Evolutionary conservation across 2,329 filamentous ascomycete genomes (phyloP), one percentile per base, ranked within the genome.

Genomic region (Sporothrix variecibatus): DNA sequence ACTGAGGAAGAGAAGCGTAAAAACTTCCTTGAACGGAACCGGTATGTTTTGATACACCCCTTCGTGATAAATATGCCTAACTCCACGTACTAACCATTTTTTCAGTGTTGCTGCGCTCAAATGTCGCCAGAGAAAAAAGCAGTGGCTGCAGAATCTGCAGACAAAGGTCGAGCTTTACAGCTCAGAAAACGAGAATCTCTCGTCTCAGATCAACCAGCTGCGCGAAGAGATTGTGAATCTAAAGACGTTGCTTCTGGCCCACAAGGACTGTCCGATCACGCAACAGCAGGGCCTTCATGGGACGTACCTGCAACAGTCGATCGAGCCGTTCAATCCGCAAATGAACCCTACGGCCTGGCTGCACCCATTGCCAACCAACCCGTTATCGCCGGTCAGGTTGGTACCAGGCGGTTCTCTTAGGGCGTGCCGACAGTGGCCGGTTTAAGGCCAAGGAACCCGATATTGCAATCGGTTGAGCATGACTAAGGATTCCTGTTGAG

Each of bases 1-100:
- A 98, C 95, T 0, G 96, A 98, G 73, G 96, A 98, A 80, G 96
- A 99, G 85, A 99, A 99, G 86, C 89, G 96, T 58, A 97, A 97
- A 85, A 99, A 98, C 81, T 99, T 99, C 82, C 86, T 99, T 2
- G 96, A 99, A 81, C 89, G 96, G 38, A 99, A 99, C 82, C 91
- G 95, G 95, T 97, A 62, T 40, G 75, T 72, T 17, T 67, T 38
- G 28, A 8, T 12, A 2, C 23, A 46, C 17, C 8, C 28, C 7
- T 11, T 1, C n/a, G n/a, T 28, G 38, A 11, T 17, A 26, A 71
- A 51, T 71, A 31, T 67, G 56, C 4, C 68, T 38, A 31, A 26
- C 2, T 43, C 9, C 23, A 26, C 31, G 0, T 56, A 51, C 34
- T 60, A 20, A 67, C 72, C 17, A 17, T 74, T 26, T 78, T 82